Evolutionary conservation across 148 eudicot species (phyloP).

Genomic region (Euryodendron excelsum): DNA sequence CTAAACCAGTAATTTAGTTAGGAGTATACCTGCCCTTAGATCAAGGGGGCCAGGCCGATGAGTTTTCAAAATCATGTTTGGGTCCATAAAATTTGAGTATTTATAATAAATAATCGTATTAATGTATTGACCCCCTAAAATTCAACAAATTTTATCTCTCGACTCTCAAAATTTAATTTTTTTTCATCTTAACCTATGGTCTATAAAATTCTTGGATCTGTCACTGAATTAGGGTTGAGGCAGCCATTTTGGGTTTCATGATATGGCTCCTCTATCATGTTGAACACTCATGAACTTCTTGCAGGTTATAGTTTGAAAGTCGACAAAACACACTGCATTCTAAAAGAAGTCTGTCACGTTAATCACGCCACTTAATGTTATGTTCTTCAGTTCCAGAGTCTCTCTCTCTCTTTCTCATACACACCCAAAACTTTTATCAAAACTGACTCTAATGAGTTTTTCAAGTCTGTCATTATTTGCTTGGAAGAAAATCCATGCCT

Average conservation of each 20-base stretch:
- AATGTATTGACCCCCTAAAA: too few species aligned
- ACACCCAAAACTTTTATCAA: not conserved
- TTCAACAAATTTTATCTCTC: too few species aligned
- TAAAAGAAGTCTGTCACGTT: constrained; percentile 27
- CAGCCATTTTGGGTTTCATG: not conserved
- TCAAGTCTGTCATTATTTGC: not conserved
- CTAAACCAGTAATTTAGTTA: too few species aligned
- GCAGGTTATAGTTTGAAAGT: constrained; percentile 20
- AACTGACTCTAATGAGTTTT: too few species aligned
- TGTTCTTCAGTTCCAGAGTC: constrained; percentile 2
- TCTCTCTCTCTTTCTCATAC: constrained; percentile 6
- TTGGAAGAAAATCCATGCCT: not conserved
- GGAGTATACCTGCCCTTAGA: not conserved
- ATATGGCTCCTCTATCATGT: not conserved
- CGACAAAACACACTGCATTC: constrained; percentile 7
- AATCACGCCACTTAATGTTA: constrained; percentile 23
- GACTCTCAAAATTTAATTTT: too few species aligned
- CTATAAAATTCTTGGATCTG: not conserved
- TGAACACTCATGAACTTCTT: constrained; percentile 23
- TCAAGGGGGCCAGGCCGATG: too few species aligned
- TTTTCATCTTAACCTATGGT: too few species aligned
- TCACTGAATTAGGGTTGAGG: not conserved
- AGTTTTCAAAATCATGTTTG: too few species aligned
- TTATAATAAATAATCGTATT: too few species aligned
- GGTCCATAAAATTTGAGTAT: too few species aligned